Base-by-base conservation (phyloP, 768 basidiomycete genomes). In the Suillus americanus region DNA sequence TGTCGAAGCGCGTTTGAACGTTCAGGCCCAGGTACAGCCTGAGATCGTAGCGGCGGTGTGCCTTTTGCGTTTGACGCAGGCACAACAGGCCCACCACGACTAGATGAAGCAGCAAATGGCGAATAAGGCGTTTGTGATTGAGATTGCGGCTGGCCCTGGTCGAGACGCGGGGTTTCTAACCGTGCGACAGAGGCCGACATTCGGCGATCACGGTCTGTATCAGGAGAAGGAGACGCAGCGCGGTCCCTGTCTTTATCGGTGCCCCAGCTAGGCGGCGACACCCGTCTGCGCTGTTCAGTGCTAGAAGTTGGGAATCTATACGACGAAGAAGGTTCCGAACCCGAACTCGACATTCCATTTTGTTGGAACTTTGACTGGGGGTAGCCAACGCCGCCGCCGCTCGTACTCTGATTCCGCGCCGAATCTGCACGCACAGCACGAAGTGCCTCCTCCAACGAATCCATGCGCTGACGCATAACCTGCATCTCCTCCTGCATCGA, bases 401-500 rank as follows among this genome's bases (percentile, higher is more conserved):
- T 45, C 3, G 56, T 53, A 9, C 67, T 70, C 56, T 67, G 71
- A 25, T 41, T 67, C 40, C 64, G 69, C 30, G 59, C 48, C 41
- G 69, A 66, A 56, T 73, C 73, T 3, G 69, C 71, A 16, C 74
- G 71, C 66, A 66, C 71, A 43, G 64, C 67, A 30, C 75, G 72
- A 14, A 83, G 73, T 55, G 76, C 75, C 64, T 73, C 85, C 71
- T 91, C 91, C 51, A 93, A 78, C 68, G 92, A 90, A 57, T 89
- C 88, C 54, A 93, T 82, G 40, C 88, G 80, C 37, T 86, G 79
- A 62, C 83, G 82, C 64, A 94, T 76, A n/a, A 79, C 78, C 18
- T 72, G 72, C 64, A 92, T 80, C 75, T 93, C 91, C 28, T 84
- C 81, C 50, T 81, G 83, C 78, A 91, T 80, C n/a, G 75, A 78